Evolutionary conservation across 495 filamentous ascomycete genomes (phyloP).

Genomic region (Lichina pygmaea): DNA sequence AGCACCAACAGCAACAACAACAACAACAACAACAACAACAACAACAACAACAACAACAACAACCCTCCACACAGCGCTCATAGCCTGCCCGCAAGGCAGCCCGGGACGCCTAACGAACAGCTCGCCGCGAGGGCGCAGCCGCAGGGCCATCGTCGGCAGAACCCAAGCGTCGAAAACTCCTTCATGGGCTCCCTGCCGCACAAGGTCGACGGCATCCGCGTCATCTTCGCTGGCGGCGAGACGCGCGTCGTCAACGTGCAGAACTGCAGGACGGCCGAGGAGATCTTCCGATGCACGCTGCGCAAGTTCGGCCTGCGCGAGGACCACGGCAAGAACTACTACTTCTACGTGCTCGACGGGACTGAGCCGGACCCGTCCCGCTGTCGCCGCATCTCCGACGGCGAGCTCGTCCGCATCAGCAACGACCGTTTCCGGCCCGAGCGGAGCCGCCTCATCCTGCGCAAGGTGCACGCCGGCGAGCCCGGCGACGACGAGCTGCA

Average conservation of each 20-base stretch:
- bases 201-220: constrained; percentile 59
- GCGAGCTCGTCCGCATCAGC: constrained; percentile 67
- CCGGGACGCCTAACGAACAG: constrained; percentile 18
- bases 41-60: not conserved
- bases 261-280: constrained; percentile 68
- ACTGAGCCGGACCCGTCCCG: constrained; percentile 52
- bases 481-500: constrained; percentile 57
- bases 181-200: constrained; percentile 56
- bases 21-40: too few species aligned
- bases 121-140: constrained; percentile 19
- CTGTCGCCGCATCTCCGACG: constrained; percentile 55
- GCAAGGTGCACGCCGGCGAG: constrained; percentile 68
- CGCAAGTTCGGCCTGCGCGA: constrained; percentile 40
- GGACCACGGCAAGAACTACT: constrained; percentile 17
- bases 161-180: constrained; percentile 51
- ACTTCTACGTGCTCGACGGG: constrained; percentile 35
- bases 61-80: constrained; percentile 20
- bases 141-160: constrained; percentile 23
- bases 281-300: constrained; percentile 63
- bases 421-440: constrained; percentile 47
- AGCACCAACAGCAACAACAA: too few species aligned
- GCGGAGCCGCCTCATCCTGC: constrained; percentile 66
- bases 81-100: constrained; percentile 19
- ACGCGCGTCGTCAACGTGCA: constrained; percentile 78
- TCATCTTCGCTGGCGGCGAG: constrained; percentile 74